phyloP scores from a whole-genome alignment of 2,329 filamentous ascomycete species.

The Talaromyces atroroseus region DNA sequence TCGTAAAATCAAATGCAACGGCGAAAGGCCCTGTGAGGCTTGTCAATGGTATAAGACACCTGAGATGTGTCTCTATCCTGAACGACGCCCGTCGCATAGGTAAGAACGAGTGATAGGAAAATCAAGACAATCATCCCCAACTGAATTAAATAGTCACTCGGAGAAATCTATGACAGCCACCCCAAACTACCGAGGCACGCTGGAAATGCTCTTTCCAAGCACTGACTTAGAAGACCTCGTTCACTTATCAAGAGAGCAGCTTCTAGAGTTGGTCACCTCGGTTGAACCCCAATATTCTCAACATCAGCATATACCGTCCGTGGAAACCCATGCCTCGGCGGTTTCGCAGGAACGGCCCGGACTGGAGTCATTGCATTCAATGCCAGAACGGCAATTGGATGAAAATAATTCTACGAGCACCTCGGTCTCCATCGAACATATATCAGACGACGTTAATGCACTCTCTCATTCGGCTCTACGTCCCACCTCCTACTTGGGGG shows the following conservation, averaged over 20 bases:
- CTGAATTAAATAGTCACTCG: slow-evolving; percentile 26
- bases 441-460: slow-evolving; percentile 67
- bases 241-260: slow-evolving; percentile 26
- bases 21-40: slow-evolving; percentile 73
- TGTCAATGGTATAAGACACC: slow-evolving; percentile 76
- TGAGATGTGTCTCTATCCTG: slow-evolving; percentile 74
- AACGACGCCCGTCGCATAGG: slow-evolving; percentile 48
- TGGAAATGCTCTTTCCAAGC: slow-evolving; percentile 60
- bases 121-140: neutral
- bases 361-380: slow-evolving; percentile 61
- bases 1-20: slow-evolving; percentile 79
- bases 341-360: slow-evolving; percentile 47
- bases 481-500: slow-evolving; percentile 62
- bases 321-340: slow-evolving; percentile 36
- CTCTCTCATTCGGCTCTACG: slow-evolving; percentile 59
- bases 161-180: slow-evolving; percentile 53
- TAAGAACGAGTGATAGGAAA: neutral
- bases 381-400: slow-evolving; percentile 56
- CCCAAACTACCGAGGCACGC: slow-evolving; percentile 58
- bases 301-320: slow-evolving; percentile 42
- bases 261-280: neutral
- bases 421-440: slow-evolving; percentile 53
- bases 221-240: slow-evolving; percentile 49
- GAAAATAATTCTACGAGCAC: slow-evolving; percentile 40
- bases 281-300: neutral